Evolutionary conservation across 108 stramenopile species (phyloP).

Genomic region (Nitzschia sp.): DNA sequence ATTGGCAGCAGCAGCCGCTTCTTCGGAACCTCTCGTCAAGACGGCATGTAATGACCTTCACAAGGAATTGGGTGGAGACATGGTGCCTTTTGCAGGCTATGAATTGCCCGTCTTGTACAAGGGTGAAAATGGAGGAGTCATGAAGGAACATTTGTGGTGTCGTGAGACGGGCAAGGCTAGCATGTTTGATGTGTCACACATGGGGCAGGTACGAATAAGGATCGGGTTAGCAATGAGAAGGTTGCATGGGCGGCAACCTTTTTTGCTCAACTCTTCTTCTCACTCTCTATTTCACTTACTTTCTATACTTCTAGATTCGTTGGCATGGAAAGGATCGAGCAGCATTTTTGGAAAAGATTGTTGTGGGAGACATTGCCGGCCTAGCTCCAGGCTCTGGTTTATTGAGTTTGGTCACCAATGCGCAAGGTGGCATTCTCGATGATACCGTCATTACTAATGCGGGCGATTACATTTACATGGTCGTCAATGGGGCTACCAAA

Average conservation of each 20-base stretch:
- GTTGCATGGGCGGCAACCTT: background rate
- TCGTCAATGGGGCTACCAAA: slow-evolving; percentile 99
- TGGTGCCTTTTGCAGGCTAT: slow-evolving; percentile 99
- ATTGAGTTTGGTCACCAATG: slow-evolving; percentile 91
- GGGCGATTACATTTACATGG: slow-evolving; percentile 89
- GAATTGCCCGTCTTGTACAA: slow-evolving; percentile 97
- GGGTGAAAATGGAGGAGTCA: slow-evolving; percentile 88
- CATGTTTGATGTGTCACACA: slow-evolving; percentile 97
- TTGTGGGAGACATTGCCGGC: slow-evolving; percentile 92
- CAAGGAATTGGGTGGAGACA: slow-evolving; percentile 91
- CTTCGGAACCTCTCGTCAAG: slow-evolving; percentile 58
- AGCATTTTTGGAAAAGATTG: slow-evolving; percentile 87
- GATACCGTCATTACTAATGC: slow-evolving; percentile 97
- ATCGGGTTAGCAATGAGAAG: background rate
- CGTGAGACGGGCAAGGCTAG: slow-evolving; percentile 78
- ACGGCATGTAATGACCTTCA: slow-evolving; percentile 92
- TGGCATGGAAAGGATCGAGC: slow-evolving; percentile 95
- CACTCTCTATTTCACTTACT: background rate
- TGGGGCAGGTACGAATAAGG: slow-evolving; percentile 88
- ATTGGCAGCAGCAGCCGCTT: slow-evolving; percentile 4
- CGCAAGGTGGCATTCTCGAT: slow-evolving; percentile 94
- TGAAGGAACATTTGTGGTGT: slow-evolving; percentile 96
- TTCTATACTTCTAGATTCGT: slow-evolving; percentile 52
- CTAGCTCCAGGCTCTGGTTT: slow-evolving; percentile 71
- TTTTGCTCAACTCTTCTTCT: background rate